Conservation (phyloP, 1,284 basidiomycete species). For the Pyrrhoderma noxium region DNA sequence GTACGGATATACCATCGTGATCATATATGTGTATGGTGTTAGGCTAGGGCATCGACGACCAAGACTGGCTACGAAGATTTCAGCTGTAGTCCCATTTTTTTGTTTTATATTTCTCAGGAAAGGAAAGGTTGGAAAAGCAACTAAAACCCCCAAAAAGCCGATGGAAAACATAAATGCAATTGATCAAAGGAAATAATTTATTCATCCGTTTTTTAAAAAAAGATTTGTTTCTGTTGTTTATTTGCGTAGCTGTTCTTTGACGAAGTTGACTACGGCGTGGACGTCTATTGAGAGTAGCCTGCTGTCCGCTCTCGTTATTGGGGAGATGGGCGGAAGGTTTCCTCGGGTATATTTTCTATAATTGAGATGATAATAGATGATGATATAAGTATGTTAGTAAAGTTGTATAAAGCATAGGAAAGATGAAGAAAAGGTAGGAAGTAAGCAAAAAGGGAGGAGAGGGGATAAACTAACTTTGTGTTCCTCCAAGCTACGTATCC, state of each 20-base stretch:
- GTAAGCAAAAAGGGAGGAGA: slow-evolving; percentile 20
- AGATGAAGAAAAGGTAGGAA: slow-evolving; percentile 8
- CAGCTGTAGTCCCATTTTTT: no score
- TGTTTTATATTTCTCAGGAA: no score
- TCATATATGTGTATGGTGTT: no score
- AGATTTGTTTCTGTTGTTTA: background rate
- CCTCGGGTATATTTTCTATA: slow-evolving; percentile 28
- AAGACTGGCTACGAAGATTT: no score
- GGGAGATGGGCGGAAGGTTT: slow-evolving; percentile 34
- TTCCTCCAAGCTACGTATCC: slow-evolving; percentile 72
- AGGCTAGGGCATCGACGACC: no score
- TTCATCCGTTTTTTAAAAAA: background rate
- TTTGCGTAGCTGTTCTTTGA: slow-evolving; percentile 29
- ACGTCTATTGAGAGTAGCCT: slow-evolving; percentile 46
- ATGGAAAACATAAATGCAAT: background rate
- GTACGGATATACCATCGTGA: no score
- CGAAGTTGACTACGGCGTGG: slow-evolving; percentile 34
- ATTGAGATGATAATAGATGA: background rate
- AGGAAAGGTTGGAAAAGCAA: no score
- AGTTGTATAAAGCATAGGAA: background rate
- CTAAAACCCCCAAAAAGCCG: no score
- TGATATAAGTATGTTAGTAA: no score
- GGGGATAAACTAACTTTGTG: slow-evolving; percentile 36
- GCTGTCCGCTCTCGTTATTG: slow-evolving; percentile 33
- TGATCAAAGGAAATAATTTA: background rate